Evolutionary conservation across 2,329 filamentous ascomycete genomes (phyloP), one percentile per base, ranked within the genome.

Genomic region (Aureobasidium zeae): DNA sequence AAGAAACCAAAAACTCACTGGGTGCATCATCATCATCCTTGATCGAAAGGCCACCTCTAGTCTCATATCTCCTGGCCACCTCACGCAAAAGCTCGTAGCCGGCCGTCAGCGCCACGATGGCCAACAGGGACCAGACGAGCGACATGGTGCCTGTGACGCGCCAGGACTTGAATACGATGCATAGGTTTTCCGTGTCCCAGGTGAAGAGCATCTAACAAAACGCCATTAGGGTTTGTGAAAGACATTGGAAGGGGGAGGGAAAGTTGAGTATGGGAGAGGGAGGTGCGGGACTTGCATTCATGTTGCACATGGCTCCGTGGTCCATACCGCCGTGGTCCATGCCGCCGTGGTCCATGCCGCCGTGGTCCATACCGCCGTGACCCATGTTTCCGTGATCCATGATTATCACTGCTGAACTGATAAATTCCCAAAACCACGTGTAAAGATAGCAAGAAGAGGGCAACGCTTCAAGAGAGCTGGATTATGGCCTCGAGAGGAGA

Each of bases 131-230:
- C 57, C 87, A 63, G 61, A 95, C 56, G 46, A 98, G 81, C 24
- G 83, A 83, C 41, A 76, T 57, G 3, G 80, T 79, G 49, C 81
- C 79, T 49, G 74, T 79, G 63, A 98, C 68, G 66, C 85, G 88
- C 91, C 91, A 98, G 65, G 81, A 78, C 55, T 74, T 75, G 72
- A 96, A 98, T 63, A 98, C 77, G 64, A 98, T 93, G 74, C 91
- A 98, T 52, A 98, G 85, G 67, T 96, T 83, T 45, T 73, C 77
- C 2, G 88, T 89, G 63, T 87, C 79, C 89, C 89, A 98, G 49
- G 87, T 96, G 71, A 98, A 98, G 53, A 96, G 79, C 89, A 95
- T 96, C 87, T 94, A 54, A 4, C 37, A 25, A 25, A 36, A 12
- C 6, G 13, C 24, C 13, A 31, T 7, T 31, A 11, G 7, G 10